Base-by-base conservation (phyloP, 2,329 filamentous ascomycete species). In the Sporothrix curviconia region DNA sequence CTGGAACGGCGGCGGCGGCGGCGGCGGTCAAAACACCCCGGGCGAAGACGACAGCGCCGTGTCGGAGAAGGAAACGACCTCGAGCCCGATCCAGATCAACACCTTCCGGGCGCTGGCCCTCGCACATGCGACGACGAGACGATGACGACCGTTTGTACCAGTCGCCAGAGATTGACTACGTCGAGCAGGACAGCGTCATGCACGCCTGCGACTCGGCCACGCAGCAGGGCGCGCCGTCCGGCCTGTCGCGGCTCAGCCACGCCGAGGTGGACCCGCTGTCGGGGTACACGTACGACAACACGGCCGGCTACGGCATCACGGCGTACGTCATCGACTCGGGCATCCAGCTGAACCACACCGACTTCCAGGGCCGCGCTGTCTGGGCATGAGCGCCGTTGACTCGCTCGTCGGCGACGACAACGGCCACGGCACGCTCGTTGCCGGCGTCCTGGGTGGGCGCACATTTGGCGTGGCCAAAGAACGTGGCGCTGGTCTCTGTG, bases 241-340 rank as follows among this genome's bases (percentile, higher is more conserved):
- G 81, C 15, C 73, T 85, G 25, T 71, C 74, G 43, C 79, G 81
- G 40, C 64, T 84, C 54, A 84, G 81, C 50, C 72, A 77, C 66
- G 62, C 70, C 24, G 51, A 65, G 12, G 60, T 69, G 17, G 72
- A 64, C 34, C 63, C 65, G 9, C 62, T 64, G 14, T 56, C 60
- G 7, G 69, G 65, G 54, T 83, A 83, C 66, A 63, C 78, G 52
- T 84, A 81, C 61, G 79, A 84, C 66, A 69, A 70, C 57, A 73
- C 72, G 12, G 78, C 76, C 22, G 81, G 81, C 32, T 58, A 75
- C 61, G 79, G 78, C n/a, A 79, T 82, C 63, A 84, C 79, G 22
- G 78, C 77, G 28, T 88, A 82, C 67, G 71, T 88, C 24, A 78
- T 88, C 40, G 85, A 88, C 69, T 86, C 84, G 6, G 85, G 85